Conservation (phyloP, 805 yeast genomes). For the Komagataella mondaviorum region DNA sequence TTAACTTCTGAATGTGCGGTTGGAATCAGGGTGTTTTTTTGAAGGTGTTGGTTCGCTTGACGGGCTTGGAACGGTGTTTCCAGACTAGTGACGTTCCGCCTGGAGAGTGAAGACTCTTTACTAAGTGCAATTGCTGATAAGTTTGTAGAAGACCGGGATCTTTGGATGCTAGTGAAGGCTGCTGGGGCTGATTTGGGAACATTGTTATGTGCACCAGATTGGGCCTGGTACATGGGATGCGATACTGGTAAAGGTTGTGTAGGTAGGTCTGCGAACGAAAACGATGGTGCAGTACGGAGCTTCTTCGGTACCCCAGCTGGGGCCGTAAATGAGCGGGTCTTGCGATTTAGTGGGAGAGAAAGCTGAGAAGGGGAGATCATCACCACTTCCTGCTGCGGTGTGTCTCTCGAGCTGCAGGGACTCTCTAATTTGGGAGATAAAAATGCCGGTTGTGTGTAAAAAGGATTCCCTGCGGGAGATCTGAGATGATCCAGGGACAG, state of each 20-base stretch:
- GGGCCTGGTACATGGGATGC: background rate
- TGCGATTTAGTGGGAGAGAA: conserved; percentile 5
- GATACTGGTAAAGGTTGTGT: background rate
- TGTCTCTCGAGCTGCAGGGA: conserved; percentile 10
- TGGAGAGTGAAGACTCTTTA: conserved; percentile 9
- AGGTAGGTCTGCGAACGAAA: background rate
- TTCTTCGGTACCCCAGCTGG: background rate
- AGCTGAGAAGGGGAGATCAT: conserved; percentile 1
- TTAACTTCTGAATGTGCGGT: conserved; percentile 8
- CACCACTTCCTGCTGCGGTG: background rate
- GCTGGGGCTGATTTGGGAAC: background rate
- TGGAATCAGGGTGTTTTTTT: conserved; percentile 41
- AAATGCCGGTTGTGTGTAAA: conserved; percentile 31
- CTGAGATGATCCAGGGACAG: conserved; percentile 22
- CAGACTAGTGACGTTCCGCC: background rate
- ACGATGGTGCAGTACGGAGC: conserved; percentile 1
- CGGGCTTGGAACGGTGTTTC: background rate
- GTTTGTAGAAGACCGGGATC: conserved; percentile 40
- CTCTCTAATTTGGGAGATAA: conserved; percentile 25
- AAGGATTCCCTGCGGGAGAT: conserved; percentile 22
- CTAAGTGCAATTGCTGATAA: conserved; percentile 37
- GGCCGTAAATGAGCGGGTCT: conserved; percentile 4
- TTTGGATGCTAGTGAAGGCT: conserved; percentile 5
- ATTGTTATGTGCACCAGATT: background rate
- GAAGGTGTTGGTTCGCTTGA: conserved; percentile 30